phyloP scores from a whole-genome alignment of 2,329 filamentous ascomycete species.

The Fulvia fulva region DNA sequence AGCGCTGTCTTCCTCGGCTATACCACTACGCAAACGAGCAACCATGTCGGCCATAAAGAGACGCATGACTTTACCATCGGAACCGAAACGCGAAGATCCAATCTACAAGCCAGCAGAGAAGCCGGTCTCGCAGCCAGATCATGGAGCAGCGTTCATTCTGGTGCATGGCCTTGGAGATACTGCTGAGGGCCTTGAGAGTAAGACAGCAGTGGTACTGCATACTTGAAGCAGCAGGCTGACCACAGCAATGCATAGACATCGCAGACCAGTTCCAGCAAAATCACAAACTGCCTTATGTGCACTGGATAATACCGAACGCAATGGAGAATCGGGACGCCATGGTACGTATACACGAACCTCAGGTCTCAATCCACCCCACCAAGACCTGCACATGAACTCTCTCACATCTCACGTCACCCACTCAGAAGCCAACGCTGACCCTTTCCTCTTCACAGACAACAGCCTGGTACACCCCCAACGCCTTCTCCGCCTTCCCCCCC shows the following conservation, averaged over 20 bases:
- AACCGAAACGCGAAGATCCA: slow-evolving; percentile 29
- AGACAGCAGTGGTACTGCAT: not conserved
- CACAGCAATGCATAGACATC: slow-evolving; percentile 17
- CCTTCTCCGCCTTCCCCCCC: slow-evolving; percentile 36
- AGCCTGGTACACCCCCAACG: slow-evolving; percentile 46
- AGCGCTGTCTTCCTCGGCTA: not conserved
- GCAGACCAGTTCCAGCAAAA: slow-evolving; percentile 43
- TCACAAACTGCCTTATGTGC: slow-evolving; percentile 46
- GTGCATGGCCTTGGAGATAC: slow-evolving; percentile 45
- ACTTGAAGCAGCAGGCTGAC: not conserved
- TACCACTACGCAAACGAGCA: slow-evolving; percentile 3
- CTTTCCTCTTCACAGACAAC: slow-evolving; percentile 26
- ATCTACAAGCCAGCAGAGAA: slow-evolving; percentile 37
- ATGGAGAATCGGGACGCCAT: slow-evolving; percentile 43
- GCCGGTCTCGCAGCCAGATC: slow-evolving; percentile 33
- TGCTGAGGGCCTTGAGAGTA: slow-evolving; percentile 42
- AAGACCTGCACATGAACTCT: too few species aligned
- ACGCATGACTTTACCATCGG: slow-evolving; percentile 31
- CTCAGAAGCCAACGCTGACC: not conserved
- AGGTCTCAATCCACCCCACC: not conserved
- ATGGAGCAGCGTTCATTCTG: slow-evolving; percentile 45
- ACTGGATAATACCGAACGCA: slow-evolving; percentile 51
- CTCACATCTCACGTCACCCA: not conserved
- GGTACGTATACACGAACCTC: slow-evolving; percentile 18
- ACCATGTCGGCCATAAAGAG: slow-evolving; percentile 17